Percentiles rank a stretch among this genome's conserved stretches.
Conservation (phyloP, 495 filamentous ascomycete species). For the Entonaema liquescens region DNA sequence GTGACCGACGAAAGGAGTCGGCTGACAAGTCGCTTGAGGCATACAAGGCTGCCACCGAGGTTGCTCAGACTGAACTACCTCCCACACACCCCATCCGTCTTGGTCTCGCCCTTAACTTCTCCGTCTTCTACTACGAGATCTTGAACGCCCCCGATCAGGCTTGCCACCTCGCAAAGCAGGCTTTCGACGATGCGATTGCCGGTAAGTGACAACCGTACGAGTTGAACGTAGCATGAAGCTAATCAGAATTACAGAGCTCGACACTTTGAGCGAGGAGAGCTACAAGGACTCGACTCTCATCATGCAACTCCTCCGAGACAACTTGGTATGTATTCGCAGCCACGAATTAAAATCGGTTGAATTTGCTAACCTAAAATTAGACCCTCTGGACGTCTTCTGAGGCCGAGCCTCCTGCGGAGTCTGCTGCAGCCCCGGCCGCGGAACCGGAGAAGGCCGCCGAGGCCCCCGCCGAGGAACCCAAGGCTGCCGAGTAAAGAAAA, state of each 20-base stretch:
- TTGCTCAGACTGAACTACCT: slow-evolving; percentile 96
- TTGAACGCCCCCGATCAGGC: slow-evolving; percentile 98
- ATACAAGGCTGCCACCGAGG: slow-evolving; percentile 98
- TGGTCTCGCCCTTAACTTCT: slow-evolving; percentile 98
- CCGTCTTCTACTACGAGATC: slow-evolving; percentile 99
- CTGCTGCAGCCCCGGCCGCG: slow-evolving; percentile 70
- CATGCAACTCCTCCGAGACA: slow-evolving; percentile 99
- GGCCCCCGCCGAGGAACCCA: slow-evolving; percentile 58
- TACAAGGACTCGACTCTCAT: slow-evolving; percentile 99
- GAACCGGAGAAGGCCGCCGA: slow-evolving; percentile 58
- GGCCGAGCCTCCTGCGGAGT: slow-evolving; percentile 78
- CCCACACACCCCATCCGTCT: slow-evolving; percentile 99
- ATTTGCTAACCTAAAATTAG: slow-evolving; percentile 57
- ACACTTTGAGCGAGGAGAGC: slow-evolving; percentile 98
- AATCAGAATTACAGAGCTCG: slow-evolving; percentile 74
- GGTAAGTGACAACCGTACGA: slow-evolving; percentile 62
- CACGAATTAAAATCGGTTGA: background rate
- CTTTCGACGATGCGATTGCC: slow-evolving; percentile 98
- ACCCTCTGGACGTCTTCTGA: slow-evolving; percentile 99
- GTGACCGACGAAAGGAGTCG: slow-evolving; percentile 96
- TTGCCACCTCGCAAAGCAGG: slow-evolving; percentile 99
- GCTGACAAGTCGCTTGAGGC: slow-evolving; percentile 97
- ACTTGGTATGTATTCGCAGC: slow-evolving; percentile 74
- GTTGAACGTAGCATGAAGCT: slow-evolving; percentile 14
- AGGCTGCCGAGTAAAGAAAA: slow-evolving; percentile 61